phyloP scores from a whole-genome alignment of 2,329 filamentous ascomycete species.

The Aspergillus costaricaensis region DNA sequence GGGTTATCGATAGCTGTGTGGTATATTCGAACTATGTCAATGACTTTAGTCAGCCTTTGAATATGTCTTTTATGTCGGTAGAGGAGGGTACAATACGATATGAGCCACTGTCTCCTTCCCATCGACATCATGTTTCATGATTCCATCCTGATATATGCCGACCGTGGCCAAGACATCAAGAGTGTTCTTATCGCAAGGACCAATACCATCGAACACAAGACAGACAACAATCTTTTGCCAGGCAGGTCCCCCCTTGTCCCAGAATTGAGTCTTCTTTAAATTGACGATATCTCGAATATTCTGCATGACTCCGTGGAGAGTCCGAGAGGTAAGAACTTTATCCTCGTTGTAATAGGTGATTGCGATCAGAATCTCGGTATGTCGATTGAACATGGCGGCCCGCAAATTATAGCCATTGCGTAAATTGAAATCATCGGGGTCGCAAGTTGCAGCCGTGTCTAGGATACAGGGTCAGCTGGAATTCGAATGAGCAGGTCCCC shows the following conservation, averaged over 20 bases:
- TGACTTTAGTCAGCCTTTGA: too few relatives aligned
- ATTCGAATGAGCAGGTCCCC: background rate
- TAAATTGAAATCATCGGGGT: constrained; percentile 96
- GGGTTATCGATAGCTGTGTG: constrained; percentile 91
- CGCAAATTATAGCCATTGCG: constrained; percentile 99
- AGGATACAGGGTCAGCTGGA: background rate
- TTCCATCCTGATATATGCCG: constrained; percentile 95
- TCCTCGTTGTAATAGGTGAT: constrained; percentile 99
- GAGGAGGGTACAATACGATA: constrained; percentile 49
- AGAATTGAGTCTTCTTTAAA: constrained; percentile 97
- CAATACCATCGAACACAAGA: constrained; percentile 95
- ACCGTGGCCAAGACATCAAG: constrained; percentile 90
- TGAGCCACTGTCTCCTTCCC: constrained; percentile 95
- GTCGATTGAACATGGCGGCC: constrained; percentile 97
- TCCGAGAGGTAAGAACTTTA: constrained; percentile 87
- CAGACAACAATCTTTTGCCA: constrained; percentile 99
- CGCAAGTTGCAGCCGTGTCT: constrained; percentile 95
- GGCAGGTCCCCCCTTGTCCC: constrained; percentile 97
- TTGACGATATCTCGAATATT: constrained; percentile 99
- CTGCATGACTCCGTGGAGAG: constrained; percentile 96
- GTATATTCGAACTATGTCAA: constrained; percentile 79
- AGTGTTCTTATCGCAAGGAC: constrained; percentile 93
- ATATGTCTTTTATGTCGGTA: too few relatives aligned
- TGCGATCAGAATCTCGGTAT: constrained; percentile 94
- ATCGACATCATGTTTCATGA: constrained; percentile 98